Conservation (phyloP, 2,329 filamentous ascomycete species). For the Venturia nashicola region DNA sequence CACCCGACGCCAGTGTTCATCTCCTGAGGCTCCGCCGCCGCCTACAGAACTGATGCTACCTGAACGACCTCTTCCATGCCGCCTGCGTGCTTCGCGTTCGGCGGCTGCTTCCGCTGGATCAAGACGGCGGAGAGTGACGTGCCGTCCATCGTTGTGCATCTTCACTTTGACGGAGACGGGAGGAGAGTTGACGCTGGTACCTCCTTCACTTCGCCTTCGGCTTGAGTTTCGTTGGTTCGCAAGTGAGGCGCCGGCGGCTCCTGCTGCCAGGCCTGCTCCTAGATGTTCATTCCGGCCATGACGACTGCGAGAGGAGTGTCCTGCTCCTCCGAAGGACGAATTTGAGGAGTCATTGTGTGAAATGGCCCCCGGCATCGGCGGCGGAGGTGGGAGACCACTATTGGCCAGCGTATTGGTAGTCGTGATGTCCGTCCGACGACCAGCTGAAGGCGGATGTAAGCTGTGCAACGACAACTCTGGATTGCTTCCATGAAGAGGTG, state of each 20-base stretch:
- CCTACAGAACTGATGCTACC: constrained; percentile 29
- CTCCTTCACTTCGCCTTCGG: constrained; percentile 20
- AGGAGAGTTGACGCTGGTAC: constrained; percentile 38
- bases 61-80: constrained; percentile 25
- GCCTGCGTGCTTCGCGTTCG: constrained; percentile 41
- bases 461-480: constrained; percentile 29
- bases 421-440: constrained; percentile 12
- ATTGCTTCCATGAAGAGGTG: constrained; percentile 29
- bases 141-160: constrained; percentile 51
- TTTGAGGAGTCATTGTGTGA: constrained; percentile 31
- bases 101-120: constrained; percentile 51
- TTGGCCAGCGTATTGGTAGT: constrained; percentile 16
- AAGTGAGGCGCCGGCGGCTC: constrained; percentile 13
- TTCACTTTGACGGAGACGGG: constrained; percentile 53
- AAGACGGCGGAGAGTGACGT: constrained; percentile 49
- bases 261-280: constrained; percentile 18
- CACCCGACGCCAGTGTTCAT: constrained; percentile 27
- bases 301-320: constrained; percentile 16
- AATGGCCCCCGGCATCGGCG: constrained; percentile 15
- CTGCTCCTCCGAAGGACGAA: constrained; percentile 24
- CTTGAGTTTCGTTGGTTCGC: constrained; percentile 17
- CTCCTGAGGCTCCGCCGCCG: constrained; percentile 16
- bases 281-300: constrained; percentile 15
- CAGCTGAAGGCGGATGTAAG: constrained; percentile 13
- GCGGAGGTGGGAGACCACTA: constrained; percentile 9